Evolutionary conservation across 106 monocot species (phyloP), one percentile per base, ranked within the genome.

Genomic region (Allium sativum): DNA sequence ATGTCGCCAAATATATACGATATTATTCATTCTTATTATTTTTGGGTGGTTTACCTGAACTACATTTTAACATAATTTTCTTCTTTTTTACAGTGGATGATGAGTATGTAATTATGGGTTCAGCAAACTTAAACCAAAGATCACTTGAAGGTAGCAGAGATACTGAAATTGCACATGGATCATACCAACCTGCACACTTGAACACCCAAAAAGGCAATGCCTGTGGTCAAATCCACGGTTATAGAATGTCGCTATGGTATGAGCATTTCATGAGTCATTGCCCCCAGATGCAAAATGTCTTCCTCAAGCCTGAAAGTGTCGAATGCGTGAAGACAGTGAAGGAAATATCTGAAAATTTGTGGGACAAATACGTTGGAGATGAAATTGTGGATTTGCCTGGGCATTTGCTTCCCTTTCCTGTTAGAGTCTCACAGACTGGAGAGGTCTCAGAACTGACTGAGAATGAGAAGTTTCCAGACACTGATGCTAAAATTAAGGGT

Each of bases 71-170:
- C 48, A 50, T 3, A 50, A 58, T 9, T 45, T 44, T 44, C 45
- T 17, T 5, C 44, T 15, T 42, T 6, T 44, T n/a, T 64, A 47
- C 69, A 83, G 83, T 88, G 50, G 88, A 88, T 53, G 83, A 88
- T 21, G 88, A 88, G 69, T 88, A 88, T 50, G 69, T 88, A 42
- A 77, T 88, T 21, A 42, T 88, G n/a, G 88, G 88, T 47, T 88
- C 88, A 4, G 88, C 88, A 12, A 88, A 88, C 69, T 50, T 83
- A 52, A 83, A 88, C 71, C 79, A 87, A 56, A 58, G 87, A 68
- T 87, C 87, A n/a, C 76, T 87, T 14, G 87, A 74, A 12, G 87
- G 82, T 12, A 54, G 74, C 61, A 56, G 87, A 10, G 87, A 87
- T 69, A 82, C 70, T 1, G 87, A 87, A 69, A 87, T 87, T 17